phyloP scores from a whole-genome alignment of 2,329 filamentous ascomycete species.

The Beauveria sp. region DNA sequence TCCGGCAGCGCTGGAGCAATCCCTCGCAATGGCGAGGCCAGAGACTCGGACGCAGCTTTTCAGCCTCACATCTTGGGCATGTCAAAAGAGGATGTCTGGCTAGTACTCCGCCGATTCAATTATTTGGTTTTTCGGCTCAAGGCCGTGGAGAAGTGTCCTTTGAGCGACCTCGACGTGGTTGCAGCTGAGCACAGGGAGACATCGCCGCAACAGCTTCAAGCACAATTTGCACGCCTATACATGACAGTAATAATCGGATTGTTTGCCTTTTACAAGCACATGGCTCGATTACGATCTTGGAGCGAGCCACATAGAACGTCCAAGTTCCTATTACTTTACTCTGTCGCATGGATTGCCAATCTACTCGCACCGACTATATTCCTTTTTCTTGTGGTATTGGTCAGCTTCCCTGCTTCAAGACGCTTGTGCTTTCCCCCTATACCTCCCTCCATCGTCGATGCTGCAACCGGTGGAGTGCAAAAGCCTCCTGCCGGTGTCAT shows the following conservation, averaged over 20 bases:
- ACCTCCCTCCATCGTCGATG: slow-evolving; percentile 64
- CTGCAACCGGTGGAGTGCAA: slow-evolving; percentile 64
- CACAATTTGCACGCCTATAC: slow-evolving; percentile 72
- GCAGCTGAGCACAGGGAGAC: slow-evolving; percentile 72
- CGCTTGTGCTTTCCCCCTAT: slow-evolving; percentile 65
- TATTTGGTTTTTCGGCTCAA: no score
- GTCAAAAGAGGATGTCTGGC: no score
- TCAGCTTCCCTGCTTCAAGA: slow-evolving; percentile 57
- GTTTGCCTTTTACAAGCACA: slow-evolving; percentile 62
- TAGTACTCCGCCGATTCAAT: no score
- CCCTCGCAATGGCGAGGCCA: no score
- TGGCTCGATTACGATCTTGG: slow-evolving; percentile 73
- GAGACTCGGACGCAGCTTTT: no score
- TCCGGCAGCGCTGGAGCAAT: no score
- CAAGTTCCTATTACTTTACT: slow-evolving; percentile 50
- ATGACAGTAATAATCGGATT: slow-evolving; percentile 67
- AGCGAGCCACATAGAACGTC: slow-evolving; percentile 61
- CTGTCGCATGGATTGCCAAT: slow-evolving; percentile 63
- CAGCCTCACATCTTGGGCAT: no score
- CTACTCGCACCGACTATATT: slow-evolving; percentile 57
- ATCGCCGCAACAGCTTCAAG: slow-evolving; percentile 69
- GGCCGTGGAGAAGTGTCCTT: no score
- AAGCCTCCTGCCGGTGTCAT: slow-evolving; percentile 70
- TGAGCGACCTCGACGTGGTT: neutral
- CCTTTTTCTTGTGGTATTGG: slow-evolving; percentile 53